Base-by-base conservation (phyloP, 345 rosid species). In the Boechera retrofracta region DNA sequence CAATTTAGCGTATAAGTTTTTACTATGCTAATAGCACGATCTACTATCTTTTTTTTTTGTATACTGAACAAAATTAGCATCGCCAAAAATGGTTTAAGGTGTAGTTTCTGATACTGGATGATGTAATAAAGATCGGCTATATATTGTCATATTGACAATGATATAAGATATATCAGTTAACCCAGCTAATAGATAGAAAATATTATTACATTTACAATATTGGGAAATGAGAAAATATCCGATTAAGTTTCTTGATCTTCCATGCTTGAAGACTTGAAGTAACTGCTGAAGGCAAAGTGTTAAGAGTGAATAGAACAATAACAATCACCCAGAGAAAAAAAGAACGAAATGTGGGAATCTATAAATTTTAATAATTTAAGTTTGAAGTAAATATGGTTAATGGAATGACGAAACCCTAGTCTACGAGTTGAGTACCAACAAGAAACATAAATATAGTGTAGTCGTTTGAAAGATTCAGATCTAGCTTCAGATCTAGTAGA, bases 401-500 rank as follows among this genome's bases (percentile, higher is more conserved):
- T 29, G 26, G 21, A 49, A 72, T 65, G 55, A 71, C n/a, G 26
- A 72, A 71, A 72, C 68, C 81, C 77, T 71, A 77, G 56, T 21
- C 45, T 71, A 71, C 29, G 38, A 64, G 71, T 38, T 64, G 21
- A 64, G 73, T 72, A 65, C 67, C 16, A 56, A 45, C 38, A 74
- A 57, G 53, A 36, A 66, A 31, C 64, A 44, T 38, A 44, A 24
- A 47, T 63, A 54, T n/a, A 36, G 45, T 36, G 12, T 24, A 45
- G 15, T 60, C 16, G 7, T 47, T 58, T 56, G 31, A 71, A 77
- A 49, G 36, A 71, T 28, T 71, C 62, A 70, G 67, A 76, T 74
- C 78, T 65, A 74, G 36, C 57, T 65, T 67, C 52, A 67, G 79
- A 76, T 77, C 68, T 77, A 72, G 32, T 35, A 65, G 73, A 72